phyloP scores from a whole-genome alignment of 495 filamentous ascomycete genomes.

The Chaetomium cochliodes region DNA sequence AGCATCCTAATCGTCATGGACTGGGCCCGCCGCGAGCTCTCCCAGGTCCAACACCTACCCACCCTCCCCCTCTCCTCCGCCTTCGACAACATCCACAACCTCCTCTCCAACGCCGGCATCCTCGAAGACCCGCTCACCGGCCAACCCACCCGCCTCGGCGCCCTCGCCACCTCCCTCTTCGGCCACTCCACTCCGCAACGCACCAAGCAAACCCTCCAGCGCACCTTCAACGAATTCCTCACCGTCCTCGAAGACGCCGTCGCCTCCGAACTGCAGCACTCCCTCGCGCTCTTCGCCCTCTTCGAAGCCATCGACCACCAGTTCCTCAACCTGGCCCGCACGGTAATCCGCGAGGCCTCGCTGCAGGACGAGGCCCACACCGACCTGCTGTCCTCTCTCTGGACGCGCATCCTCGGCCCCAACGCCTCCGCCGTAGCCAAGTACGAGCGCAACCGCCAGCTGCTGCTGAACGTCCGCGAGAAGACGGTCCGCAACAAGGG shows the following conservation, averaged over 20 bases:
- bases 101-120: conserved; percentile 65
- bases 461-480: conserved; percentile 71
- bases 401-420: conserved; percentile 77
- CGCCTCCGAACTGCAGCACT: conserved; percentile 73
- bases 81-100: conserved; percentile 75
- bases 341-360: conserved; percentile 78
- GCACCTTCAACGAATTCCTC: conserved; percentile 84
- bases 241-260: conserved; percentile 86
- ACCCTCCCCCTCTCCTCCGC: conserved; percentile 60
- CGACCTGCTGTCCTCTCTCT: conserved; percentile 78
- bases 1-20: conserved; percentile 91
- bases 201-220: conserved; percentile 74
- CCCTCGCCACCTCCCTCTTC: conserved; percentile 65
- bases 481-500: conserved; percentile 84
- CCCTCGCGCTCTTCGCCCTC: conserved; percentile 70
- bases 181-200: conserved; percentile 76
- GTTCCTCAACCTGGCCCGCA: conserved; percentile 81
- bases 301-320: conserved; percentile 87
- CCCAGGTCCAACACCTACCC: conserved; percentile 49
- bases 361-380: conserved; percentile 73
- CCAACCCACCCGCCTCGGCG: conserved; percentile 64
- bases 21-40: conserved; percentile 83
- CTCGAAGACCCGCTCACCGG: conserved; percentile 62
- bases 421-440: conserved; percentile 71
- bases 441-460: conserved; percentile 79